A percentile compares a stretch with the other conserved stretches of the same genome.
Conservation (phyloP, 257 asterid genomes). For the Nicotiana benthamiana region DNA sequence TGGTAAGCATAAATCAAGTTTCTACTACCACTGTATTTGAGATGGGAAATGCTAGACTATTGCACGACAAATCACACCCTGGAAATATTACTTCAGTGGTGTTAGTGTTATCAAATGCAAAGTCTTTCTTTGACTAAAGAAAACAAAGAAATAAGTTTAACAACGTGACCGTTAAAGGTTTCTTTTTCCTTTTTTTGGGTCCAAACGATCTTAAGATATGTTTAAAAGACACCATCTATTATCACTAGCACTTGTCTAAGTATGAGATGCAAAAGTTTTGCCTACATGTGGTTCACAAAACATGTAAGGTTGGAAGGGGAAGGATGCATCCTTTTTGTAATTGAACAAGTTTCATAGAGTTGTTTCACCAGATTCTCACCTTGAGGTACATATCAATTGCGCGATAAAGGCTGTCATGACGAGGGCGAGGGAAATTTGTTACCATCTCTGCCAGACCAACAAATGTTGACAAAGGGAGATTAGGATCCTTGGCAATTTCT, state of each 20-base stretch:
- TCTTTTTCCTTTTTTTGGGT: background rate
- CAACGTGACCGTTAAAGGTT: background rate
- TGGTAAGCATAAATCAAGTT: background rate
- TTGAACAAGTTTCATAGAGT: background rate
- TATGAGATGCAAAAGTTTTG: background rate
- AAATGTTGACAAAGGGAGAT: conserved; percentile 47
- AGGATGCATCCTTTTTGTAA: background rate
- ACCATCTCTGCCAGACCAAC: conserved; percentile 74
- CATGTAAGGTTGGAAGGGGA: background rate
- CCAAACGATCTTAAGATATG: background rate
- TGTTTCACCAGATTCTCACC: conserved; percentile 33
- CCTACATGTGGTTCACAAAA: background rate
- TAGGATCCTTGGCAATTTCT: conserved; percentile 81
- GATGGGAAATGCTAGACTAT: background rate
- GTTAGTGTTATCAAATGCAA: background rate
- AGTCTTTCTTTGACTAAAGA: background rate
- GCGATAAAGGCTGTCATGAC: conserved; percentile 74
- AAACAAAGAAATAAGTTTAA: background rate
- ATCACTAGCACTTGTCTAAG: background rate
- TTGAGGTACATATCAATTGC: conserved; percentile 80
- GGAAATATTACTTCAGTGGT: background rate
- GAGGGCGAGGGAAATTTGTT: conserved; percentile 53
- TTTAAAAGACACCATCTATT: background rate
- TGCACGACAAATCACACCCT: background rate
- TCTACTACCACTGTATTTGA: background rate